Base-by-base conservation (phyloP, 148 eudicot species). In the Chenopodium album region DNA sequence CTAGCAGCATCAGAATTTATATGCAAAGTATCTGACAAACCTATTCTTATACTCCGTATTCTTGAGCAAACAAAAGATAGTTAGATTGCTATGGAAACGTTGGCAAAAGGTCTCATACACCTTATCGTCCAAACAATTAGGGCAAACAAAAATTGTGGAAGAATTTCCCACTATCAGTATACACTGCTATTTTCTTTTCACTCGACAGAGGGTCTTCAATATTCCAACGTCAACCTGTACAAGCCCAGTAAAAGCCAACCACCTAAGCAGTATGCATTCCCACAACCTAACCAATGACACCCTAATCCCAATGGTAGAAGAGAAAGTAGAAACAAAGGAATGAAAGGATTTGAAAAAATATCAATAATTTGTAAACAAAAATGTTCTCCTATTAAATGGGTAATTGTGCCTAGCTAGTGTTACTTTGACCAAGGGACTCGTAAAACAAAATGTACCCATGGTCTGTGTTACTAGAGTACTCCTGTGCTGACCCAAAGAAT, bases 361-460 rank as follows among this genome's bases (percentile, higher is more conserved):
- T 62, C 81, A 81, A 81, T 81, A 81, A 77, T 66, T 84, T 76
- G 70, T 34, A 44, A 56, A 11, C 79, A 76, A 69, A 59, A 77
- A 48, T 26, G 16, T 41, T 41, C 17, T 64, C 47, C 84, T 80
- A 77, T 62, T n/a, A 54, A 65, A 81, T 71, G 78, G 19, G 44
- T 79, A 64, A 59, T 47, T 69, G 44, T 12, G 48, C 79, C 84
- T 86, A 90, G 82, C 85, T 89, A 62, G 76, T 77, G 84, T 77
- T 82, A 70, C 86, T 83, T 16, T 80, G 77, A 86, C 75, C 87
- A 78, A 91, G 85, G 84, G 90, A 87, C 88, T 92, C 98, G 19
- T 94, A 94, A 81, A 94, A 94, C 80, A 94, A 84, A 85, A 94
- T 92, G 87, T 92, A 92, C 37, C 98, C 98, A 76, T 92, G 94